Percentiles rank a stretch among this genome's conserved stretches.
These are phyloP conservation scores for Botrytis fabae DNA, from an alignment of 2,329 filamentous ascomycete species.

Conservation along the genomic window DNA sequence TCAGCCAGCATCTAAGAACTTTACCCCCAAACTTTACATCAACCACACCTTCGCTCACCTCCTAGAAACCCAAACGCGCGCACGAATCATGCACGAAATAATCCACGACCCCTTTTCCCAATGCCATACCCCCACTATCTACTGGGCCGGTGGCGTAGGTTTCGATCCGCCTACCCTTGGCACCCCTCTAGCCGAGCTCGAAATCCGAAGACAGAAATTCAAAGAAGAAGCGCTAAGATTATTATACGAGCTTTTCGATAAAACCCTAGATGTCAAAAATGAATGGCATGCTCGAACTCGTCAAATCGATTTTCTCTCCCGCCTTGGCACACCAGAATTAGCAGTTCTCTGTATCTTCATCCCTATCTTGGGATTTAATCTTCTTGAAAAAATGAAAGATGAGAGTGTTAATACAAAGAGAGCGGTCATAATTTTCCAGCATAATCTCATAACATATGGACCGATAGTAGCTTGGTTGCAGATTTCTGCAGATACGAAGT, in stretches of 20 bases:
- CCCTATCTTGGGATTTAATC: background rate
- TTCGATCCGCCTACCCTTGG: slow-evolving; percentile 5
- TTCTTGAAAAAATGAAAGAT: slow-evolving; percentile 5
- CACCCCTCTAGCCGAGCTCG: background rate
- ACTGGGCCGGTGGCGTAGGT: background rate
- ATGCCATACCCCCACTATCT: background rate
- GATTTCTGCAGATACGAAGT: slow-evolving; percentile 4
- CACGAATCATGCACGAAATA: background rate
- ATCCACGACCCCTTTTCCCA: slow-evolving; percentile 14
- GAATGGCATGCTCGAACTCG: background rate
- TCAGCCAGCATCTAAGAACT: background rate
- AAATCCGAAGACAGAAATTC: background rate
- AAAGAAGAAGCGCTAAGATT: slow-evolving; percentile 11
- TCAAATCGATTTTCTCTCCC: slow-evolving; percentile 1
- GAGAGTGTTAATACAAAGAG: background rate
- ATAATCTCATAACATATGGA: slow-evolving; percentile 11
- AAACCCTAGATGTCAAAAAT: background rate
- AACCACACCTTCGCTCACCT: slow-evolving; percentile 7
- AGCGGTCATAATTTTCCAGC: background rate
- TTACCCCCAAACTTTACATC: background rate
- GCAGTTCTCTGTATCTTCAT: slow-evolving; percentile 18
- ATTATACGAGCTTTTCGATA: slow-evolving; percentile 14
- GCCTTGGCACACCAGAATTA: background rate
- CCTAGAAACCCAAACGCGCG: slow-evolving; percentile 6
- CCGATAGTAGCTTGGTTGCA: slow-evolving; percentile 14